phyloP scores from a whole-genome alignment of 176 grass and related monocot species.

The Triticum urartu region DNA sequence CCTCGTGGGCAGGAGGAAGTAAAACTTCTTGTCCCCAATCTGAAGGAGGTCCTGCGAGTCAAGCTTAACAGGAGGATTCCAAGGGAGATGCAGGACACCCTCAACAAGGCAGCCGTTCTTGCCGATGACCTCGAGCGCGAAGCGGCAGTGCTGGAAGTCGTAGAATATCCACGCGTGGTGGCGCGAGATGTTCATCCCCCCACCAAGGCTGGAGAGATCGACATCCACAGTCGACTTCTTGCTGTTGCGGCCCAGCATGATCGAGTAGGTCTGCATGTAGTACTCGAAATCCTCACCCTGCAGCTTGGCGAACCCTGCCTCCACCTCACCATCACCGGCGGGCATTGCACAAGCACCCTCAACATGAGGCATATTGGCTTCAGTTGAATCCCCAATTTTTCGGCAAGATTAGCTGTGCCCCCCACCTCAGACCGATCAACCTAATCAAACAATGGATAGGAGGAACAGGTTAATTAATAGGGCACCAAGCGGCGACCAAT shows the following conservation, averaged over 20 bases:
- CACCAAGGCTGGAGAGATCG: slow-evolving; percentile 76
- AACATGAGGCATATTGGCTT: not conserved
- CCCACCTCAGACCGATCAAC: no score
- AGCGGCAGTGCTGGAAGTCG: slow-evolving; percentile 76
- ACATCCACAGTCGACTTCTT: slow-evolving; percentile 87
- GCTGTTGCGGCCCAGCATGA: slow-evolving; percentile 87
- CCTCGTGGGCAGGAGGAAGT: slow-evolving; percentile 73
- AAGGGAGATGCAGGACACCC: slow-evolving; percentile 70
- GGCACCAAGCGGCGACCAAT: no score
- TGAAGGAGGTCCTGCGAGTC: slow-evolving; percentile 87
- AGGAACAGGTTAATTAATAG: no score
- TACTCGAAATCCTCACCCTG: slow-evolving; percentile 95
- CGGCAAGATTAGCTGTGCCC: no score
- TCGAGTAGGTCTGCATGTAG: slow-evolving; percentile 96
- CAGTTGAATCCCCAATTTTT: not conserved
- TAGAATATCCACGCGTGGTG: slow-evolving; percentile 91
- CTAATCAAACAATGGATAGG: no score
- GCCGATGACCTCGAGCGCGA: slow-evolving; percentile 84
- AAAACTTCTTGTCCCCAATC: slow-evolving; percentile 92
- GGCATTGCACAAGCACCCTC: slow-evolving; percentile 22
- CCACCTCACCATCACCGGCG: slow-evolving; percentile 36
- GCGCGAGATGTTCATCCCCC: slow-evolving; percentile 87
- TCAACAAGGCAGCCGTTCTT: slow-evolving; percentile 86
- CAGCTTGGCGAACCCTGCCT: slow-evolving; percentile 70
- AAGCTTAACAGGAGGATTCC: slow-evolving; percentile 71